A percentile compares a stretch with the other conserved stretches of the same genome.
These are phyloP conservation scores for Niebla homalea DNA, from an alignment of 495 filamentous ascomycete species.

Conservation along the genomic window DNA sequence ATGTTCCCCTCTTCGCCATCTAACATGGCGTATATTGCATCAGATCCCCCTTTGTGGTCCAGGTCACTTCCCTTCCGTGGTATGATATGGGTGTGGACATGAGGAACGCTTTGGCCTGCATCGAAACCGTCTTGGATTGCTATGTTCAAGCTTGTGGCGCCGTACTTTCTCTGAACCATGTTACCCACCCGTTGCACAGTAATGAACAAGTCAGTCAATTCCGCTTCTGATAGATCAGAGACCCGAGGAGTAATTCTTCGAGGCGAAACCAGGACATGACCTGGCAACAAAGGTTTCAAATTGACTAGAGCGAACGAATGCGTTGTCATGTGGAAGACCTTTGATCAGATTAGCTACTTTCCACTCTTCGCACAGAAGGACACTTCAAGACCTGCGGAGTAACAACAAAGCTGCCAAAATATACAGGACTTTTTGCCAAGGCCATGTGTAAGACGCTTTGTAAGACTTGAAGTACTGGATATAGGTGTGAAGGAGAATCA, in stretches of 20 bases:
- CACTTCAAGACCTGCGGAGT: slow-evolving; percentile 38
- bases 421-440: slow-evolving; percentile 25
- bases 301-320: slow-evolving; percentile 79
- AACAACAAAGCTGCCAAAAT: slow-evolving; percentile 54
- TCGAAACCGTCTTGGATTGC: slow-evolving; percentile 82
- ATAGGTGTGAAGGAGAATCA: too few relatives aligned
- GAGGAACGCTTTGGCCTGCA: slow-evolving; percentile 80
- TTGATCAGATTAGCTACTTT: slow-evolving; percentile 11
- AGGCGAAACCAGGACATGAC: slow-evolving; percentile 70
- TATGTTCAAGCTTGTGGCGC: slow-evolving; percentile 62
- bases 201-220: slow-evolving; percentile 72
- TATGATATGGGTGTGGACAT: slow-evolving; percentile 91
- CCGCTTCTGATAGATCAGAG: slow-evolving; percentile 55
- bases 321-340: slow-evolving; percentile 76
- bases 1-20: slow-evolving; percentile 80
- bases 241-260: slow-evolving; percentile 51
- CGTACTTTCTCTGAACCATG: slow-evolving; percentile 64
- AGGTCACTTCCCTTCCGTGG: slow-evolving; percentile 51
- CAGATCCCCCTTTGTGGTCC: slow-evolving; percentile 36
- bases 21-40: slow-evolving; percentile 66
- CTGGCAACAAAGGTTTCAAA: slow-evolving; percentile 85
- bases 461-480: neutral
- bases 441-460: slow-evolving; percentile 1
- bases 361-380: too few relatives aligned
- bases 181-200: slow-evolving; percentile 70